Conservation (phyloP, 805 yeast species). For the Priceomyces haplophilus region DNA sequence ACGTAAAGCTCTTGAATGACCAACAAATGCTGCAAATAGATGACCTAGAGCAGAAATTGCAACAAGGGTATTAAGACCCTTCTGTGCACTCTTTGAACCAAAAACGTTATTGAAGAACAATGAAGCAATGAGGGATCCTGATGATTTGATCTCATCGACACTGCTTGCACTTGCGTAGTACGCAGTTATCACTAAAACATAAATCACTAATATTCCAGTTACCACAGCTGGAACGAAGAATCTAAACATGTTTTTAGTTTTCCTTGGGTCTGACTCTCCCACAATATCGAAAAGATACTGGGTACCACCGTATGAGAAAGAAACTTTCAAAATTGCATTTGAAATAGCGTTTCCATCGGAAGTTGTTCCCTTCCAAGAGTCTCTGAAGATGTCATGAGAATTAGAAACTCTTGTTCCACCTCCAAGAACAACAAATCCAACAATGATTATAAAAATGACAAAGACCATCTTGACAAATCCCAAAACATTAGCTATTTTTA, state of each 20-base stretch:
- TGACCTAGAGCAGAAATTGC: conserved; percentile 33
- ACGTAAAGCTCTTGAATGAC: conserved; percentile 29
- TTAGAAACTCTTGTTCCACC: conserved; percentile 33
- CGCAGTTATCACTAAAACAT: conserved; percentile 32
- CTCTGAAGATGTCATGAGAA: conserved; percentile 31
- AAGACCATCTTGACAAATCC: conserved; percentile 36
- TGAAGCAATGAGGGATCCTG: conserved; percentile 30
- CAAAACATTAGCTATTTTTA: conserved; percentile 28
- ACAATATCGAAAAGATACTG: conserved; percentile 38
- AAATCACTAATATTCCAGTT: conserved; percentile 27
- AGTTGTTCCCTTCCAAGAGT: conserved; percentile 41
- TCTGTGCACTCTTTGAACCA: conserved; percentile 22
- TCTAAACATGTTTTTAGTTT: conserved; percentile 24
- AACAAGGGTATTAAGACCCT: conserved; percentile 24
- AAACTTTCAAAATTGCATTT: conserved; percentile 42
- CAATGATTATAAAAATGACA: conserved; percentile 28
- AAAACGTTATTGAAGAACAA: conserved; percentile 30
- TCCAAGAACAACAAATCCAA: conserved; percentile 36
- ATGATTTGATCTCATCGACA: conserved; percentile 20
- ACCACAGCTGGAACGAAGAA: conserved; percentile 30
- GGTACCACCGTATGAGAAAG: conserved; percentile 43
- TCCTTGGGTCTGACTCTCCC: conserved; percentile 26
- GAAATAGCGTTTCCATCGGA: conserved; percentile 41
- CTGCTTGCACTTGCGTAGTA: conserved; percentile 28
- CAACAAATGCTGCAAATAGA: conserved; percentile 24